phyloP scores from a whole-genome alignment of 305 asterid species.

The Ajuga reptans region DNA sequence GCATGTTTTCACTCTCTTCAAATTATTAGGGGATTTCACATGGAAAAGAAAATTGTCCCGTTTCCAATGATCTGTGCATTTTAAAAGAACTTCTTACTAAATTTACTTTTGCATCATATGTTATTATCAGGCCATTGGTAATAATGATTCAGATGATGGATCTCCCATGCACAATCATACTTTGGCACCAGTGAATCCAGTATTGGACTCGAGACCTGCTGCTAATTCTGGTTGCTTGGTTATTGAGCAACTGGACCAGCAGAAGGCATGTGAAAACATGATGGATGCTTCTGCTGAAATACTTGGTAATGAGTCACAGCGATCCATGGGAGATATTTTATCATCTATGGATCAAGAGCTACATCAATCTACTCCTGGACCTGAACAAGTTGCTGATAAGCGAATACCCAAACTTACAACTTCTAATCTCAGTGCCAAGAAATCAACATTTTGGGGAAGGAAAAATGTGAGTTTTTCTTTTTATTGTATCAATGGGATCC shows the following conservation, averaged over 20 bases:
- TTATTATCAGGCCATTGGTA: conserved; percentile 52
- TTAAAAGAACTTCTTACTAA: neutral
- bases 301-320: conserved; percentile 57
- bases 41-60: too few relatives aligned
- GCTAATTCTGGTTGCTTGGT: conserved; percentile 40
- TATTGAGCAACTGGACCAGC: conserved; percentile 52
- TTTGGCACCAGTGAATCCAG: conserved; percentile 34
- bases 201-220: conserved; percentile 36
- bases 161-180: conserved; percentile 40
- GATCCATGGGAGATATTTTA: conserved; percentile 71
- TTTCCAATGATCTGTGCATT: neutral
- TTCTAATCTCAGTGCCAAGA: conserved; percentile 52
- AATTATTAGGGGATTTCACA: too few relatives aligned
- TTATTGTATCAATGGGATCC: neutral
- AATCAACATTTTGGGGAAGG: conserved; percentile 84
- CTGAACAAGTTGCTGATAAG: conserved; percentile 52
- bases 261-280: conserved; percentile 36
- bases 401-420: conserved; percentile 38
- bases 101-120: conserved; percentile 24
- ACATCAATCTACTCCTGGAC: conserved; percentile 49
- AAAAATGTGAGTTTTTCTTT: conserved; percentile 58
- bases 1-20: too few relatives aligned
- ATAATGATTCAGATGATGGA: conserved; percentile 63
- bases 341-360: conserved; percentile 70
- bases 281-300: conserved; percentile 42